Conservation (phyloP, 129 eudicot genomes). For the Scalesia atractyloides region DNA sequence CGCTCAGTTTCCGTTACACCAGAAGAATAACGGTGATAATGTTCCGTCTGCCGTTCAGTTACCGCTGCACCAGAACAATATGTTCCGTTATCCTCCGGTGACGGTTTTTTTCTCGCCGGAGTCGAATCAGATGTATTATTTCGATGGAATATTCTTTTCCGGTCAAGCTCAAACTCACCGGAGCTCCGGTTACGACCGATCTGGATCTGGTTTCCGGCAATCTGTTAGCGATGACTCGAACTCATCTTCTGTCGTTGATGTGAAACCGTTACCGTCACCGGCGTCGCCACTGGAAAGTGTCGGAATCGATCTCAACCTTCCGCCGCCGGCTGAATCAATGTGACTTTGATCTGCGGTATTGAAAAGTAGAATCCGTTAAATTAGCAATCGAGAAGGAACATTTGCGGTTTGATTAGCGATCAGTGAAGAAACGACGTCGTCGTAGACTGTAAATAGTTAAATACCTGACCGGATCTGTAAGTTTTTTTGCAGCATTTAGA, state of each 20-base stretch:
- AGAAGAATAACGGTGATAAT: not conserved
- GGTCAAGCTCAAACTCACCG: conserved; percentile 19
- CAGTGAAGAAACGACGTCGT: conserved; percentile 6
- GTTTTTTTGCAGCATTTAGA: conserved; percentile 34
- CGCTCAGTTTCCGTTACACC: no score
- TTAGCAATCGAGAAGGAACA: not conserved
- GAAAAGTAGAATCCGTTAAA: not conserved
- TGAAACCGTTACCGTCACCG: conserved; percentile 13
- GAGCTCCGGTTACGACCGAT: not conserved
- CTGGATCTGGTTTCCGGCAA: conserved; percentile 22
- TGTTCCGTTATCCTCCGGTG: conserved; percentile 29
- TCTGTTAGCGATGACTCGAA: conserved; percentile 31
- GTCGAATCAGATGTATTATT: conserved; percentile 29
- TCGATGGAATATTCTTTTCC: conserved; percentile 16
- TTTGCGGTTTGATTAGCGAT: conserved; percentile 2
- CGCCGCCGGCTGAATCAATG: conserved; percentile 27
- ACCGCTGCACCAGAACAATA: not conserved
- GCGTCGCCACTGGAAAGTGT: not conserved
- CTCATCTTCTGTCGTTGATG: conserved; percentile 30
- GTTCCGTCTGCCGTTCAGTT: no score
- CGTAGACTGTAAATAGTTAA: conserved; percentile 14
- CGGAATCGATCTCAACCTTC: conserved; percentile 33
- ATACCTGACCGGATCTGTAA: conserved; percentile 1
- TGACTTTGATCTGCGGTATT: not conserved
- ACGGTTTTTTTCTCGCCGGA: conserved; percentile 31